Percentiles rank a stretch among this genome's conserved stretches.
Conservation (phyloP, 2,329 filamentous ascomycete species). For the Xylaria sp. region DNA sequence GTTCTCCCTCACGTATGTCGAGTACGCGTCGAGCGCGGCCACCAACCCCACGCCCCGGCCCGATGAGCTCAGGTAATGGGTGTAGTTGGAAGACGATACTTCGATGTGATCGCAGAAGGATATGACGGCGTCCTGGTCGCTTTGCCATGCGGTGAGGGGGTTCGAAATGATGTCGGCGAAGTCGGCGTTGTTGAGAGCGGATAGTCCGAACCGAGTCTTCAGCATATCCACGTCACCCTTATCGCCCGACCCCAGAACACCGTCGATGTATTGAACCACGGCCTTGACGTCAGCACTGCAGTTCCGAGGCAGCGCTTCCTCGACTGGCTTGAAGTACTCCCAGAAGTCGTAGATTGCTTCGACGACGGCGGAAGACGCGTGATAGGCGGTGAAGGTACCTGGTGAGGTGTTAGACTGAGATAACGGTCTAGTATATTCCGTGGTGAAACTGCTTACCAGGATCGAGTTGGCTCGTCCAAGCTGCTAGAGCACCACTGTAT, state of each 20-base stretch:
- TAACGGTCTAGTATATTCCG: background rate
- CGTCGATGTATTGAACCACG: slow-evolving; percentile 54
- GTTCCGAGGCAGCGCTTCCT: slow-evolving; percentile 53
- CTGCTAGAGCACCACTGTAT: slow-evolving; percentile 56
- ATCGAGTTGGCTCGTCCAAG: slow-evolving; percentile 52
- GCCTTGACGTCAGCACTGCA: slow-evolving; percentile 53
- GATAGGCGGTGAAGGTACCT: slow-evolving; percentile 53
- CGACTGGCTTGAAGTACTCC: slow-evolving; percentile 55
- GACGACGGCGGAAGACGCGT: slow-evolving; percentile 55
- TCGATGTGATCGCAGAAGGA: slow-evolving; percentile 47
- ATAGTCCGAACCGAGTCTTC: slow-evolving; percentile 50
- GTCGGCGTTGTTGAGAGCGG: slow-evolving; percentile 41
- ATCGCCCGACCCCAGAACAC: slow-evolving; percentile 45
- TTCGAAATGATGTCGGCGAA: slow-evolving; percentile 51
- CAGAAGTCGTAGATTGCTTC: slow-evolving; percentile 53
- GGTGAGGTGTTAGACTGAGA: background rate
- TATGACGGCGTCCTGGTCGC: slow-evolving; percentile 41
- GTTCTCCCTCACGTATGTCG: slow-evolving; percentile 44
- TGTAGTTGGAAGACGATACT: slow-evolving; percentile 26
- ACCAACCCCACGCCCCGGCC: slow-evolving; percentile 47
- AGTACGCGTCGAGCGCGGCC: slow-evolving; percentile 50
- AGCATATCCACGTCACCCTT: slow-evolving; percentile 43
- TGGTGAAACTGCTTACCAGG: slow-evolving; percentile 49
- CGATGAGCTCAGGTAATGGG: slow-evolving; percentile 6
- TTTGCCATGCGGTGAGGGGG: slow-evolving; percentile 47